Percentiles rank a stretch among this genome's conserved stretches.
phyloP scores from a whole-genome alignment of 2,329 filamentous ascomycete species.

The Pestalotiopsis sp. region DNA sequence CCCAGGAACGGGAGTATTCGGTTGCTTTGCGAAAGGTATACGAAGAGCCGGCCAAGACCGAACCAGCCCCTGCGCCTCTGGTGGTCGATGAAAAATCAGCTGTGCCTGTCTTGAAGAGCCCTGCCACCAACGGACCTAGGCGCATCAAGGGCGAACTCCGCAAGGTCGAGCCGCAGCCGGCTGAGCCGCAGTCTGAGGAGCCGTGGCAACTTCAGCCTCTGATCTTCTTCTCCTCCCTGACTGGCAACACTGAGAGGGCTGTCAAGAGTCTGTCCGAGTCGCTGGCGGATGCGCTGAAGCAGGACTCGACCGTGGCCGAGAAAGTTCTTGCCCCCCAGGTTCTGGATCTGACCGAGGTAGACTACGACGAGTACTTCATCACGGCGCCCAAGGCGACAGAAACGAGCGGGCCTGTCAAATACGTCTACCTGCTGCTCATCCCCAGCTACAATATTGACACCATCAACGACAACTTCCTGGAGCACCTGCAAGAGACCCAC shows the following conservation, averaged over 20 bases:
- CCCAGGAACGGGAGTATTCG: slow-evolving; percentile 29
- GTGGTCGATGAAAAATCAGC: slow-evolving; percentile 20
- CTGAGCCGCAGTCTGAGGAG: slow-evolving; percentile 29
- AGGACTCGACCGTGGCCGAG: slow-evolving; percentile 40
- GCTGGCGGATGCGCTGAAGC: slow-evolving; percentile 54
- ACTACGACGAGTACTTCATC: slow-evolving; percentile 93
- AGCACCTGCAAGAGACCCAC: slow-evolving; percentile 88
- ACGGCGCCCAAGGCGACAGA: slow-evolving; percentile 65
- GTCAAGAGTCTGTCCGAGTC: slow-evolving; percentile 64
- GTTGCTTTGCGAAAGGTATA: slow-evolving; percentile 29
- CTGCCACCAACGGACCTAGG: slow-evolving; percentile 43
- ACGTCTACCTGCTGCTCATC: slow-evolving; percentile 82
- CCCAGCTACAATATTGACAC: slow-evolving; percentile 97
- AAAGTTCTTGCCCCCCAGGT: slow-evolving; percentile 62
- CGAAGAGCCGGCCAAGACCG: slow-evolving; percentile 12
- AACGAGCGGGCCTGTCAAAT: slow-evolving; percentile 51
- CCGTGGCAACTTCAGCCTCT: slow-evolving; percentile 66
- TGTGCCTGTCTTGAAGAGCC: slow-evolving; percentile 26
- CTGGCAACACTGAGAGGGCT: slow-evolving; percentile 77
- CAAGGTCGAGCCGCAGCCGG: slow-evolving; percentile 37
- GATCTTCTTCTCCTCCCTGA: slow-evolving; percentile 89
- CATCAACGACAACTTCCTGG: slow-evolving; percentile 83
- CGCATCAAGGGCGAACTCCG: slow-evolving; percentile 48
- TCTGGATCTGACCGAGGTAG: slow-evolving; percentile 80
- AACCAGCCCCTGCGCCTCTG: background rate